Evolutionary conservation across 2,329 filamentous ascomycete genomes (phyloP), one percentile per base, ranked within the genome.

Genomic region (Macroventuria anomochaeta): DNA sequence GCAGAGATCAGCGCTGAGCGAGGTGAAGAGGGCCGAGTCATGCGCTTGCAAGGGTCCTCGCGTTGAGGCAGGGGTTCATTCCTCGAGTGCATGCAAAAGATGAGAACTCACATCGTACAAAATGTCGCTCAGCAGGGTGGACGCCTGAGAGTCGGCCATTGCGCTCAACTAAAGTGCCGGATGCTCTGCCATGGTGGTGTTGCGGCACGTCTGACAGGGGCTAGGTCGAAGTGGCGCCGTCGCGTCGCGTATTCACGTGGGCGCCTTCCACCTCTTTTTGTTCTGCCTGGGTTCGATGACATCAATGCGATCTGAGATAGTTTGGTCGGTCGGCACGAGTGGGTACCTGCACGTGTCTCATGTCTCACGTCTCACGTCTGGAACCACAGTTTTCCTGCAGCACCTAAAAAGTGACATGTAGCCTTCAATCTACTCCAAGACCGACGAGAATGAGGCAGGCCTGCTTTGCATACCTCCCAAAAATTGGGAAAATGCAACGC

Each of bases 91-190:
- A 51, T 34, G 39, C 23, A 63, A 44, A 18, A 57, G 62, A 54
- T 44, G 61, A 57, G 11, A 57, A 66, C 72, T 72, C 63, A 74
- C 72, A 66, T 74, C 63, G 55, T 69, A 74, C 28, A 69, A 47
- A 11, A 59, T 36, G 7, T 75, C 70, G 8, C 56, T 61, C 43
- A 75, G 61, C 59, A 63, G 50, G 1, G 67, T 63, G 34, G 49
- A 60, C 13, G 63, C 62, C 57, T 73, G 63, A 40, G 65, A 70
- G 46, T 73, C 67, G 36, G 63, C 62, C 70, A 74, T 74, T 23
- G 51, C 32, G 21, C n/a, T 26, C 15, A 38, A 49, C 36, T n/a
- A n/a, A n/a, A n/a, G n/a, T n/a, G n/a, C n/a, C n/a, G n/a, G n/a
- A n/a, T n/a, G n/a, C n/a, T n/a, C n/a, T n/a, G n/a, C n/a, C n/a